Evolutionary conservation across 768 basidiomycete species (phyloP).

Genomic region (Lactarius hengduanensis): DNA sequence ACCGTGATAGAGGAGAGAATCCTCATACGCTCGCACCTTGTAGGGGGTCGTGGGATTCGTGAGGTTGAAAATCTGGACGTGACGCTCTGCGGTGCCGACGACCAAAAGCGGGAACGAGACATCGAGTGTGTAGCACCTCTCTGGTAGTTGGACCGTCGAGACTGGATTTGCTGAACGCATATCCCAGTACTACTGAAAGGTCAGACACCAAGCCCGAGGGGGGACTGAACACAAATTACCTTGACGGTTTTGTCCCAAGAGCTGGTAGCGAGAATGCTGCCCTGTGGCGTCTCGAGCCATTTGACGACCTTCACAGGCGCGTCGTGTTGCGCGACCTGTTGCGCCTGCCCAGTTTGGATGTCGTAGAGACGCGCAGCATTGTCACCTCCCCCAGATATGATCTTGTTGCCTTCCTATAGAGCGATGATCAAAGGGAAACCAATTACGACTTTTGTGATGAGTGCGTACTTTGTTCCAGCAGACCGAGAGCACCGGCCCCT

Average conservation of each 20-base stretch:
- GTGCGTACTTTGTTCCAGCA: slow-evolving; percentile 83
- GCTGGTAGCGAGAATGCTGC: slow-evolving; percentile 83
- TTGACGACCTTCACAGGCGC: slow-evolving; percentile 80
- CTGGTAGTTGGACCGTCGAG: slow-evolving; percentile 78
- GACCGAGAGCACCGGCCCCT: slow-evolving; percentile 83
- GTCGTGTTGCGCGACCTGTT: slow-evolving; percentile 89
- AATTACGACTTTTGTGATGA: background rate
- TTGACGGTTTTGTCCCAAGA: slow-evolving; percentile 99
- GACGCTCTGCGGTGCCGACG: slow-evolving; percentile 89
- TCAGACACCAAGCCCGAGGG: slow-evolving; percentile 7
- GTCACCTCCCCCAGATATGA: slow-evolving; percentile 92
- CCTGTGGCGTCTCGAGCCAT: slow-evolving; percentile 74
- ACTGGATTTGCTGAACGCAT: slow-evolving; percentile 73
- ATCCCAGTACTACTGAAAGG: slow-evolving; percentile 80
- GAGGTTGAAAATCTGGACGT: slow-evolving; percentile 87
- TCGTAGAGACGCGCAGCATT: slow-evolving; percentile 96
- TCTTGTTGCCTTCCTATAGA: slow-evolving; percentile 79
- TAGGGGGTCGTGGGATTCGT: slow-evolving; percentile 75
- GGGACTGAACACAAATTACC: slow-evolving; percentile 44
- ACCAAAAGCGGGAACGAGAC: slow-evolving; percentile 82
- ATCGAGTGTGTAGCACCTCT: slow-evolving; percentile 88
- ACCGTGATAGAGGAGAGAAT: background rate
- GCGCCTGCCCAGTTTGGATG: slow-evolving; percentile 73
- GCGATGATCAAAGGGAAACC: slow-evolving; percentile 16
- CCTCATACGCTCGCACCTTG: slow-evolving; percentile 48